A percentile compares a stretch with the other conserved stretches of the same genome.
These are phyloP conservation scores for Arthroderma sp. DNA, from an alignment of 2,329 filamentous ascomycete genomes.

Conservation along the genomic window DNA sequence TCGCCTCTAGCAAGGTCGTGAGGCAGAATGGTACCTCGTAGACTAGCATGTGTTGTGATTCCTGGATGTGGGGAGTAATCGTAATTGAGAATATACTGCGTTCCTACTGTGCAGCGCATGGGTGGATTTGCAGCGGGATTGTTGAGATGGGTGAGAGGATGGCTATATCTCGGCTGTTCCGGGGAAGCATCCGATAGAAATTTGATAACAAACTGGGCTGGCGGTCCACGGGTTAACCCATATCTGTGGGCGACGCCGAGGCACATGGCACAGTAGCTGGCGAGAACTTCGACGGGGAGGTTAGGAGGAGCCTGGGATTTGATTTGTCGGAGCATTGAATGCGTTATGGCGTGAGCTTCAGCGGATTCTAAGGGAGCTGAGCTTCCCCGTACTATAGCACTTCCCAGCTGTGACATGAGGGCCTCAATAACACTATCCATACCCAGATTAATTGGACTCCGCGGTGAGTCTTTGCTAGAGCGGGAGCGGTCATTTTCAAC, in stretches of 20 bases:
- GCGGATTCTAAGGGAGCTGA: conserved; percentile 16
- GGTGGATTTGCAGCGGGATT: too few species aligned
- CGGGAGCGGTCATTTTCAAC: too few species aligned
- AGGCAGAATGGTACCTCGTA: neutral
- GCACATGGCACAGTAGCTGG: conserved; percentile 21
- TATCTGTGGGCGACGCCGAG: conserved; percentile 26
- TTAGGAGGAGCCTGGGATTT: conserved; percentile 17
- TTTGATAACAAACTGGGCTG: conserved; percentile 18
- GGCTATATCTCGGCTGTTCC: too few species aligned
- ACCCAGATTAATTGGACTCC: too few species aligned
- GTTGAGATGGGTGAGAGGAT: too few species aligned
- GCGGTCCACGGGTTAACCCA: conserved; percentile 17
- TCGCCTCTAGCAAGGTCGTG: too few species aligned
- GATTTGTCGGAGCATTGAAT: conserved; percentile 20
- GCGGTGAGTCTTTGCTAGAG: too few species aligned
- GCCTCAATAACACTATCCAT: conserved; percentile 8
- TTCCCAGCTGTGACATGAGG: conserved; percentile 21
- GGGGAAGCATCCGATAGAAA: conserved; percentile 8
- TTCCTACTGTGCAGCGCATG: too few species aligned
- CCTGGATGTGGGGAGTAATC: conserved; percentile 3
- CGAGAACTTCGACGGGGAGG: conserved; percentile 13
- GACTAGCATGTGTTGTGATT: neutral
- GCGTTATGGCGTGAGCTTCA: conserved; percentile 22
- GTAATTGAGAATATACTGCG: neutral
- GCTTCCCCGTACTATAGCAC: conserved; percentile 19